Conservation (phyloP, 2,329 filamentous ascomycete species). For the Sclerotinia trifoliorum region DNA sequence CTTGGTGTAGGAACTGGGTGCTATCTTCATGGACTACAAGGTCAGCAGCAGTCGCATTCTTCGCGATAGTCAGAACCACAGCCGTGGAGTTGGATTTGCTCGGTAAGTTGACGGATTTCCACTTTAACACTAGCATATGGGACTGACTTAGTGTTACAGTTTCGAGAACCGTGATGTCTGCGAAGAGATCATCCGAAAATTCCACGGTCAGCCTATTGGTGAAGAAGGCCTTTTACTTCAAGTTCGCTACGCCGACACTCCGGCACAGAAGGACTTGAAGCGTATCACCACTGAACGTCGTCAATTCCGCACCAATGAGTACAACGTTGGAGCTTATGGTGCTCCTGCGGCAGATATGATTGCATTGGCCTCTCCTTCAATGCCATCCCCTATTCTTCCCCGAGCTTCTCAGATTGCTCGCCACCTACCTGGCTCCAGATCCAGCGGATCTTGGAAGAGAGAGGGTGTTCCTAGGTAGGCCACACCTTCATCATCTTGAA, state of each 20-base stretch:
- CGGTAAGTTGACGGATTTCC: slow-evolving; percentile 58
- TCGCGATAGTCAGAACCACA: slow-evolving; percentile 85
- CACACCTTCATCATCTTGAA: background rate
- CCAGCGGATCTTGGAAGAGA: slow-evolving; percentile 40
- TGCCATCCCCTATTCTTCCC: slow-evolving; percentile 39
- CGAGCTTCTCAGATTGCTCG: slow-evolving; percentile 38
- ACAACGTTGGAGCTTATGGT: slow-evolving; percentile 73
- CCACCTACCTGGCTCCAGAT: slow-evolving; percentile 36
- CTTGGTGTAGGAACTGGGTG: slow-evolving; percentile 64
- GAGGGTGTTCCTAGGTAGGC: slow-evolving; percentile 32
- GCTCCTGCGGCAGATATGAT: slow-evolving; percentile 42
- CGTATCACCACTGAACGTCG: slow-evolving; percentile 92
- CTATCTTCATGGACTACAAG: slow-evolving; percentile 75
- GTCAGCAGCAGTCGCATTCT: slow-evolving; percentile 95
- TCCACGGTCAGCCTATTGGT: slow-evolving; percentile 75
- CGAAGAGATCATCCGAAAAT: slow-evolving; percentile 82
- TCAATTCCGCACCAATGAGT: slow-evolving; percentile 94
- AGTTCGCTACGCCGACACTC: slow-evolving; percentile 95
- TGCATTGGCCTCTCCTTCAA: slow-evolving; percentile 52
- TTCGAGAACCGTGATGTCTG: slow-evolving; percentile 89
- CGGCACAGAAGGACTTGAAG: slow-evolving; percentile 94
- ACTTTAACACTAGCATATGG: background rate
- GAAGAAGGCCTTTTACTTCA: slow-evolving; percentile 82
- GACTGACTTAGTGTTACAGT: slow-evolving; percentile 48
- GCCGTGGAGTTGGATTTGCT: slow-evolving; percentile 95